Evolutionary conservation across 805 yeast genomes (phyloP), one percentile per base, ranked within the genome.

Genomic region (Ogataea pini): DNA sequence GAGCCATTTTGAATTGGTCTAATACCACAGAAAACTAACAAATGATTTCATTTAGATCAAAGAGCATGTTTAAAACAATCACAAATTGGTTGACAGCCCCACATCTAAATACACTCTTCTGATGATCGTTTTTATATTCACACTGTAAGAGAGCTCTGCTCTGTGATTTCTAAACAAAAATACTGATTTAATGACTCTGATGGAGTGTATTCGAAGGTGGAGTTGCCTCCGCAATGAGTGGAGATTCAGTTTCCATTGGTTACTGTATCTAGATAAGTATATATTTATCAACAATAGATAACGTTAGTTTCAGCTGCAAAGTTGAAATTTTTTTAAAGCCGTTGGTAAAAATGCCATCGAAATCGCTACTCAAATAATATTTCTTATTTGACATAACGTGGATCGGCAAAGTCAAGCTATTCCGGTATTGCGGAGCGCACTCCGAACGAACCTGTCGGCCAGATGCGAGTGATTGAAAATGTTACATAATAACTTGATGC

Each of bases 121-220:
- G 53, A 57, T 63, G 67, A 63, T 62, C 59, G 48, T 43, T 46
- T 48, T 38, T 55, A 61, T 77, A 78, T 78, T 78, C 83, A 78
- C 80, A 77, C 80, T 76, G 79, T 76, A 75, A 67, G 77, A 76
- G 75, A 64, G 59, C 53, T 53, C 51, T 43, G 50, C 46, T 37
- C 68, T 47, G 60, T 70, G 75, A 70, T 65, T 67, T 55, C 56
- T 52, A 63, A 61, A 57, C 60, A 67, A 70, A 22, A 69, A 72
- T 65, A 76, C 80, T 76, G 80, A 76, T 76, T 76, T 76, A 74
- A 74, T 74, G 78, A 74, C 67, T 73, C 78, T 74, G 78, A 74
- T 54, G 42, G 38, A 28, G 33, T 36, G 28, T 34, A 17, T 24
- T 20, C 20, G 29, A 22, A 22, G 4, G 28, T 20, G 29, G 6